Evolutionary conservation across 805 yeast species (phyloP).

Genomic region (Candida cerambycidarum): DNA sequence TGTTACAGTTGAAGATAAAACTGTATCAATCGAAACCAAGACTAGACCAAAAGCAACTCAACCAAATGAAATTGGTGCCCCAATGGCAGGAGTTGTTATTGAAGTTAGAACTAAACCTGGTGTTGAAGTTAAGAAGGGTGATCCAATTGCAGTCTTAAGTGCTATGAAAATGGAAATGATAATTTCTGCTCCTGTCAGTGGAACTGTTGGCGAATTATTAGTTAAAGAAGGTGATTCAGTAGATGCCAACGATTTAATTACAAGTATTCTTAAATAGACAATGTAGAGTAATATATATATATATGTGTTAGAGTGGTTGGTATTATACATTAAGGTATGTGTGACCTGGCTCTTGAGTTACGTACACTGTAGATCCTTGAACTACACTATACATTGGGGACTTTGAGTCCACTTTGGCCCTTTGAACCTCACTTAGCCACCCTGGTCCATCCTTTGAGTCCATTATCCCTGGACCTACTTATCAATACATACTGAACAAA

Average conservation of each 20-base stretch:
- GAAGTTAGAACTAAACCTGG: conserved; percentile 92
- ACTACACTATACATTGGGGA: too few relatives aligned
- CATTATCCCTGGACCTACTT: too few relatives aligned
- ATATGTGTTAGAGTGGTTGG: background rate
- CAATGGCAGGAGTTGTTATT: conserved; percentile 98
- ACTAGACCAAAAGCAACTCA: conserved; percentile 91
- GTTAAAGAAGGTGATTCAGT: conserved; percentile 93
- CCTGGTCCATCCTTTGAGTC: too few relatives aligned
- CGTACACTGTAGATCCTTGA: too few relatives aligned
- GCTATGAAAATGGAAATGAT: conserved; percentile 99
- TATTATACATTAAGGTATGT: too few relatives aligned
- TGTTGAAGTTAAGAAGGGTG: conserved; percentile 91
- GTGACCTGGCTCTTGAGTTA: too few relatives aligned
- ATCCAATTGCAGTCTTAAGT: conserved; percentile 86
- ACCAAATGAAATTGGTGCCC: conserved; percentile 94
- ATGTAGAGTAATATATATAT: background rate
- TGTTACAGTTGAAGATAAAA: conserved; percentile 86
- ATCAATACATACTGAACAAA: too few relatives aligned
- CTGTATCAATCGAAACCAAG: conserved; percentile 79
- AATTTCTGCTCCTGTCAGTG: conserved; percentile 86
- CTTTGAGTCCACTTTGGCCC: too few relatives aligned
- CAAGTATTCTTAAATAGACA: conserved; percentile 31
- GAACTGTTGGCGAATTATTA: conserved; percentile 72
- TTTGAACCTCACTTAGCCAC: too few relatives aligned
- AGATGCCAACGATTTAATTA: conserved; percentile 86